Base-by-base conservation (phyloP, 495 filamentous ascomycete species). In the Trichoderma gamsii region DNA sequence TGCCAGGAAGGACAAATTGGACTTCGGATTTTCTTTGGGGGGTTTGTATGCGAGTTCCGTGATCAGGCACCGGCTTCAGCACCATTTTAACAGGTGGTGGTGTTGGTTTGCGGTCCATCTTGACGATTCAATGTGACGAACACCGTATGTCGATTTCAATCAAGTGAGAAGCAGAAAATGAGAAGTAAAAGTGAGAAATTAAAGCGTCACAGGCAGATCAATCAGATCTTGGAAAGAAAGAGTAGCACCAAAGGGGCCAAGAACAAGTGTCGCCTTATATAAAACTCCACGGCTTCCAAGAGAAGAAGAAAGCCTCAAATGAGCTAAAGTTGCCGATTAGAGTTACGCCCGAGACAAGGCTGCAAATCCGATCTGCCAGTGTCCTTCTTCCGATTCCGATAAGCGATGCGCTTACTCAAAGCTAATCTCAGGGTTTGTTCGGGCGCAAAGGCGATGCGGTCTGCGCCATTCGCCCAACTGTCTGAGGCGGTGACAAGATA, bases 61-160 rank as follows among this genome's bases (percentile, higher is more conserved):
- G 64, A 41, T 65, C 41, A n/a, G 64, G 64, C 7, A 65, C 64
- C 9, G 64, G 64, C 64, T 65, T 41, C 64, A 65, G 23, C 21
- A 46, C 15, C n/a, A 32, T 11, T 43, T 65, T 65, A 4, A 65
- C 64, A 1, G 64, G 23, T 15, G n/a, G 64, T 44, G 41, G 6
- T 2, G 25, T 9, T 18, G 56, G 12, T 18, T 61, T 61, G 27
- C 11, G 15, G 25, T 61, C 13, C 25, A 8, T 61, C 56, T 29
- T 61, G 56, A 27, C 29, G 25, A 61, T 23, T 7, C 11, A 25
- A 32, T 4, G 56, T 18, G 4, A 3, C 56, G 3, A 4, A 32
- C 15, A 18, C 0, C 25, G 56, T 1, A 29, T 1, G 29, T 29
- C 29, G 29, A 29, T 29, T 29, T 29, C 23, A 59, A 27, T 27